Percentiles rank a stretch among this genome's conserved stretches.
Conservation (phyloP, 441 rosid species). For the Hura crepitans region DNA sequence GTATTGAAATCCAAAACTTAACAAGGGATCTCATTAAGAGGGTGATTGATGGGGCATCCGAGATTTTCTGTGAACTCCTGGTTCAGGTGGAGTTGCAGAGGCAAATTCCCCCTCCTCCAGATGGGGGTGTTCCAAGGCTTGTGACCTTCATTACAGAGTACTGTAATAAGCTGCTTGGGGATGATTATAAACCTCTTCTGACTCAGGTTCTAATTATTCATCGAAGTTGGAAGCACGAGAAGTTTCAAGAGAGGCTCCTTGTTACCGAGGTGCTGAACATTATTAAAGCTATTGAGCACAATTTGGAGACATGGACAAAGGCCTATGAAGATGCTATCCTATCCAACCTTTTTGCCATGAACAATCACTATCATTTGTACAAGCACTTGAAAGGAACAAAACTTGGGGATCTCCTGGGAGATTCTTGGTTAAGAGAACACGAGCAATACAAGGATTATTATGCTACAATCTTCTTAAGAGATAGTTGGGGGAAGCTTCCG, state of each 20-base stretch:
- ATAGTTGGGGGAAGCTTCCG: slow-evolving; percentile 89
- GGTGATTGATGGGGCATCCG: slow-evolving; percentile 80
- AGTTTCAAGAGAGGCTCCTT: slow-evolving; percentile 79
- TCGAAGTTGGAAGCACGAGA: slow-evolving; percentile 87
- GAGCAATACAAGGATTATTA: slow-evolving; percentile 74
- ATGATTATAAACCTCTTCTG: slow-evolving; percentile 69
- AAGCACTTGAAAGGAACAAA: slow-evolving; percentile 79
- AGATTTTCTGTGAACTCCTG: slow-evolving; percentile 89
- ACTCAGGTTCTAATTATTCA: slow-evolving; percentile 80
- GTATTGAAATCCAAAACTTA: slow-evolving; percentile 83
- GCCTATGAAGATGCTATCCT: slow-evolving; percentile 60
- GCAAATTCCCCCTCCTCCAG: slow-evolving; percentile 67
- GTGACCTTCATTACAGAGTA: slow-evolving; percentile 81
- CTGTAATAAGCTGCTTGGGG: slow-evolving; percentile 79
- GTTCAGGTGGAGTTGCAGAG: slow-evolving; percentile 85
- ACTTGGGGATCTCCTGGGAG: slow-evolving; percentile 76
- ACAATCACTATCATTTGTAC: slow-evolving; percentile 81
- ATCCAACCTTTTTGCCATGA: slow-evolving; percentile 74
- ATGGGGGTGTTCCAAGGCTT: slow-evolving; percentile 73
- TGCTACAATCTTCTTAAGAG: slow-evolving; percentile 60
- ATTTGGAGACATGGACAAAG: slow-evolving; percentile 76
- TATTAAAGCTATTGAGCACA: slow-evolving; percentile 63
- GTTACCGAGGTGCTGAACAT: slow-evolving; percentile 58
- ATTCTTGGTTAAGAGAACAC: slow-evolving; percentile 78
- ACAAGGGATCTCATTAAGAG: slow-evolving; percentile 91